Conservation (phyloP, 345 rosid species). For the Gossypium ekmanianum region DNA sequence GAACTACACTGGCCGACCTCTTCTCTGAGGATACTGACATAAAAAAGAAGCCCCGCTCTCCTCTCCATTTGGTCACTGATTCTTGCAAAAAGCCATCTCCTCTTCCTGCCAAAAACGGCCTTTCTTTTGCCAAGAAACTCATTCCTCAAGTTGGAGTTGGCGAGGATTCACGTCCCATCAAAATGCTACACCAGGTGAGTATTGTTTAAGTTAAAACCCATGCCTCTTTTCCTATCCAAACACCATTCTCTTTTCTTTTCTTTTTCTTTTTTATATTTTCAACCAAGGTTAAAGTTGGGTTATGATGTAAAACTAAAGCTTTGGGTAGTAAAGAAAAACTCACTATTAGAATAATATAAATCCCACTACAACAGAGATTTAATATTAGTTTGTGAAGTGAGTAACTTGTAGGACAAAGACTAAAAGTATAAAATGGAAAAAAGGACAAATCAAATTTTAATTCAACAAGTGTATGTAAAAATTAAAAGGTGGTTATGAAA, state of each 20-base stretch:
- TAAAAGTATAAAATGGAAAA: not conserved
- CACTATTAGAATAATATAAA: not conserved
- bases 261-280: not conserved
- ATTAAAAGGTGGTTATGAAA: not conserved
- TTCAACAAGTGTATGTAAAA: not conserved
- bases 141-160: slow-evolving; percentile 45
- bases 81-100: slow-evolving; percentile 25
- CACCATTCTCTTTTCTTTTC: too few species aligned
- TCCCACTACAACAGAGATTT: not conserved
- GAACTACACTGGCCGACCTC: slow-evolving; percentile 77
- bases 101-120: slow-evolving; percentile 34
- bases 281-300: not conserved
- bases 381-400: not conserved
- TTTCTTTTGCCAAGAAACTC: slow-evolving; percentile 60
- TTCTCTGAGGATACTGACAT: slow-evolving; percentile 57
- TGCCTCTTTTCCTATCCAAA: not conserved
- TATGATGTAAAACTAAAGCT: not conserved
- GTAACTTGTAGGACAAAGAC: not conserved
- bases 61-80: slow-evolving; percentile 21
- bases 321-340: not conserved
- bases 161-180: slow-evolving; percentile 59
- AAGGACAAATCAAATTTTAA: not conserved
- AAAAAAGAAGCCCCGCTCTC: slow-evolving; percentile 29
- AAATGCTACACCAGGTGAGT: slow-evolving; percentile 54
- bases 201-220: not conserved